Evolutionary conservation across 1,284 basidiomycete genomes (phyloP).

Genomic region (Pseudozyma thailandica): DNA sequence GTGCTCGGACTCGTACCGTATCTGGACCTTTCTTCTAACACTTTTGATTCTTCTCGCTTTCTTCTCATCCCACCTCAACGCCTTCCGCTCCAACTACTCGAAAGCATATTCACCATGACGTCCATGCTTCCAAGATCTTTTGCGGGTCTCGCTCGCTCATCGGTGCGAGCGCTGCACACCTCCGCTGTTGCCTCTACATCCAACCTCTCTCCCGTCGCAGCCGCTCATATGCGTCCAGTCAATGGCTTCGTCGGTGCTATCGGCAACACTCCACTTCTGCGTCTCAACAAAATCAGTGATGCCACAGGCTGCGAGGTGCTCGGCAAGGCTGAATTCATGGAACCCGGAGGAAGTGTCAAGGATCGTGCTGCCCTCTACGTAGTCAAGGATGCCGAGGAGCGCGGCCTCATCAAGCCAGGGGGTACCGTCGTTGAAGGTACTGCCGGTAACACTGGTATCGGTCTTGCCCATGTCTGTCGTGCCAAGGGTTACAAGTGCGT

Average conservation of each 20-base stretch:
- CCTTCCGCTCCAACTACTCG: background rate
- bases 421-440: conserved; percentile 98
- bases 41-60: too few relatives aligned
- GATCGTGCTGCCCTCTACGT: conserved; percentile 94
- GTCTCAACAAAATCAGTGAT: conserved; percentile 77
- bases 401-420: conserved; percentile 80
- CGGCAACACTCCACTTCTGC: conserved; percentile 89
- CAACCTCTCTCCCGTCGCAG: conserved; percentile 48
- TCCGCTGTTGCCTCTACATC: conserved; percentile 25
- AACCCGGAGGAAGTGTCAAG: conserved; percentile 98
- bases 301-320: conserved; percentile 87
- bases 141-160: conserved; percentile 25
- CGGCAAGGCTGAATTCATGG: conserved; percentile 97
- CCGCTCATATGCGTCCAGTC: conserved; percentile 61
- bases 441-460: conserved; percentile 98
- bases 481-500: conserved; percentile 94
- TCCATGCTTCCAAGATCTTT: conserved; percentile 22
- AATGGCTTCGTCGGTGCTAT: conserved; percentile 87
- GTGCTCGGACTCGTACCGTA: too few relatives aligned
- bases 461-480: conserved; percentile 90
- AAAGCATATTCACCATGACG: conserved; percentile 12
- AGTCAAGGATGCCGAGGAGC: conserved; percentile 86
- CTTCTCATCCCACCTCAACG: background rate
- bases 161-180: conserved; percentile 31
- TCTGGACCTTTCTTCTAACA: too few relatives aligned